Evolutionary conservation across 345 rosid genomes (phyloP).

Genomic region (Linum trigynum): DNA sequence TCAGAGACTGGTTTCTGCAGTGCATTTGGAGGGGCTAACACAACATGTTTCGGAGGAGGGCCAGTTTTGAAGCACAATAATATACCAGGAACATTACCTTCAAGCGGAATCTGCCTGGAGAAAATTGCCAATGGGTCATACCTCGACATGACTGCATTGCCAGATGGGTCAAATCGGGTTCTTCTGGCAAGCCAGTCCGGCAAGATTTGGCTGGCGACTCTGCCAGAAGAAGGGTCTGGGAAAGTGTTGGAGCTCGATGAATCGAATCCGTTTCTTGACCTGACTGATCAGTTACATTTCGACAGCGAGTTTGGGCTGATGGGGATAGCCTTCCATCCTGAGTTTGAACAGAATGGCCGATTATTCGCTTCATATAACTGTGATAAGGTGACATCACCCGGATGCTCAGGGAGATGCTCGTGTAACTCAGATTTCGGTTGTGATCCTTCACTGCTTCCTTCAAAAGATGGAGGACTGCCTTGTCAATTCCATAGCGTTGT

Average conservation of each 20-base stretch:
- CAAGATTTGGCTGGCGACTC: slow-evolving; percentile 40
- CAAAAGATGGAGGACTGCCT: neutral
- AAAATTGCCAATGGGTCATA: slow-evolving; percentile 46
- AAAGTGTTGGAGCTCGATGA: slow-evolving; percentile 31
- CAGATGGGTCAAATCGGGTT: slow-evolving; percentile 52
- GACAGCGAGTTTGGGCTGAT: slow-evolving; percentile 24
- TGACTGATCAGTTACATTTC: slow-evolving; percentile 37
- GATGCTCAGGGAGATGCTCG: slow-evolving; percentile 32
- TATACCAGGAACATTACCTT: neutral
- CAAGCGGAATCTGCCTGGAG: slow-evolving; percentile 48
- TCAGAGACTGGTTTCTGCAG: slow-evolving; percentile 32
- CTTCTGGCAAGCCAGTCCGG: slow-evolving; percentile 49
- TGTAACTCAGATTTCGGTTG: slow-evolving; percentile 35
- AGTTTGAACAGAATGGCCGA: slow-evolving; percentile 30
- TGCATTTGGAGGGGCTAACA: slow-evolving; percentile 28
- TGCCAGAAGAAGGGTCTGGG: slow-evolving; percentile 49
- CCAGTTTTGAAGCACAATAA: slow-evolving; percentile 7
- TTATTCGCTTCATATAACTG: slow-evolving; percentile 35
- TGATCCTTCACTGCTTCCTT: slow-evolving; percentile 28
- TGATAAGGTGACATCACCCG: slow-evolving; percentile 32
- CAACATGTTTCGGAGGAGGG: slow-evolving; percentile 31
- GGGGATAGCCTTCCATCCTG: slow-evolving; percentile 44
- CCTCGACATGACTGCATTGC: slow-evolving; percentile 48
- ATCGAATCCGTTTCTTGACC: slow-evolving; percentile 45
- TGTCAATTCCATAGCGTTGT: slow-evolving; percentile 2